phyloP scores from a whole-genome alignment of 1,284 basidiomycete genomes.

The Ganoderma boninense region DNA sequence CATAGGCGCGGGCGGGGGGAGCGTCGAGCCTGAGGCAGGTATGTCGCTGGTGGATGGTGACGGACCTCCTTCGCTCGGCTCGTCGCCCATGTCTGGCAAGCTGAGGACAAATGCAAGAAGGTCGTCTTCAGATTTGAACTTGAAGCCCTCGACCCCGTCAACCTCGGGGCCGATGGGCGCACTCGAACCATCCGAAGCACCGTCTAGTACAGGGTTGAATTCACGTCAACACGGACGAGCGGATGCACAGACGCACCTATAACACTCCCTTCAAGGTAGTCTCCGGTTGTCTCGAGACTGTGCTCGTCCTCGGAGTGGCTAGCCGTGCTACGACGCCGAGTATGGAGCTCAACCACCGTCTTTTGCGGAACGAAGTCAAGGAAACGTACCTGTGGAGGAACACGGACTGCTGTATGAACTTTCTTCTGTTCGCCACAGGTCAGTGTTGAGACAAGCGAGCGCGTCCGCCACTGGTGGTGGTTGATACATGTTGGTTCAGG shows the following conservation, averaged over 20 bases:
- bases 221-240: neutral
- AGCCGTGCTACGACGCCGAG: neutral
- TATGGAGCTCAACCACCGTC: neutral
- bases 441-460: neutral
- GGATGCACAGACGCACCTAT: neutral
- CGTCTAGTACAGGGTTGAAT: neutral
- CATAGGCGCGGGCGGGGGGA: neutral
- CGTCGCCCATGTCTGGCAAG: neutral
- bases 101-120: neutral
- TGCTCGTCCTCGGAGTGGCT: neutral
- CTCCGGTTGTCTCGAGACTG: neutral
- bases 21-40: neutral
- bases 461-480: constrained; percentile 1
- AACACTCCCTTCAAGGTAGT: neutral
- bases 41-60: neutral
- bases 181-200: neutral
- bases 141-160: neutral
- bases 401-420: neutral
- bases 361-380: neutral
- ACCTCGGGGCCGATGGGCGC: neutral
- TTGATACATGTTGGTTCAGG: neutral
- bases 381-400: neutral
- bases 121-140: neutral
- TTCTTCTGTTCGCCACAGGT: neutral
- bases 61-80: neutral